These are phyloP conservation scores for Coemansia asiatica DNA, from an alignment of 192 early-diverging fungal genomes.

Conservation along the genomic window DNA sequence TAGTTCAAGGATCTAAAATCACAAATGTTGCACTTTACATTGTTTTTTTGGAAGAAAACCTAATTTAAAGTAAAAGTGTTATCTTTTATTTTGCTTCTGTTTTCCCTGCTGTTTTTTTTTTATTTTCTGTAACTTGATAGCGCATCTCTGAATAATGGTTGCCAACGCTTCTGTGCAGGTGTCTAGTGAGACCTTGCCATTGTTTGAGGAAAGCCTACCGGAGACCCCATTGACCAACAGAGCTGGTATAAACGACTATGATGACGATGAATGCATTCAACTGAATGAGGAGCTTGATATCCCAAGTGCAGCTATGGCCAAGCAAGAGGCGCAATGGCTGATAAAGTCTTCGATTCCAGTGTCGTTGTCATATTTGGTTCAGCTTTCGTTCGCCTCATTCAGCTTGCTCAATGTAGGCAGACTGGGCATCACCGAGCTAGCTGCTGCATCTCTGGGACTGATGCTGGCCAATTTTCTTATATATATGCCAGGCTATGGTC, in stretches of 20 bases:
- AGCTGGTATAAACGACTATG: background rate
- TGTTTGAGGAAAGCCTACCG: background rate
- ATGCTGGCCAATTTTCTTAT: constrained; percentile 72
- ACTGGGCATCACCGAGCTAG: constrained; percentile 64
- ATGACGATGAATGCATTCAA: background rate
- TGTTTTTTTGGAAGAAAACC: no score
- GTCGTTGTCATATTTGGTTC: constrained; percentile 62
- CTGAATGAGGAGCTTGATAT: constrained; percentile 23
- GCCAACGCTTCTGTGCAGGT: background rate
- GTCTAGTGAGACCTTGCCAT: background rate
- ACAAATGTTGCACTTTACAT: no score
- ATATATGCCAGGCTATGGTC: constrained; percentile 66
- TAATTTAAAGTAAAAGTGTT: no score
- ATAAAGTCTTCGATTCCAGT: constrained; percentile 53
- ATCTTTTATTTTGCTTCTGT: background rate
- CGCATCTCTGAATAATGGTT: background rate
- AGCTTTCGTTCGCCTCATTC: constrained; percentile 62
- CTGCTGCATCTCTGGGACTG: constrained; percentile 63
- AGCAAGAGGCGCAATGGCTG: constrained; percentile 42
- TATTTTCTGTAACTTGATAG: background rate
- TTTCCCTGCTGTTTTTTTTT: background rate
- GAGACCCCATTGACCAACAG: background rate
- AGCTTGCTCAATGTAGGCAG: constrained; percentile 67
- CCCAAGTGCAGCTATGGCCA: constrained; percentile 16
- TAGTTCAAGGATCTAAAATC: no score